A percentile compares a stretch with the other conserved stretches of the same genome.
Conservation (phyloP, 2,329 filamentous ascomycete genomes). For the Nemania bipapillata region DNA sequence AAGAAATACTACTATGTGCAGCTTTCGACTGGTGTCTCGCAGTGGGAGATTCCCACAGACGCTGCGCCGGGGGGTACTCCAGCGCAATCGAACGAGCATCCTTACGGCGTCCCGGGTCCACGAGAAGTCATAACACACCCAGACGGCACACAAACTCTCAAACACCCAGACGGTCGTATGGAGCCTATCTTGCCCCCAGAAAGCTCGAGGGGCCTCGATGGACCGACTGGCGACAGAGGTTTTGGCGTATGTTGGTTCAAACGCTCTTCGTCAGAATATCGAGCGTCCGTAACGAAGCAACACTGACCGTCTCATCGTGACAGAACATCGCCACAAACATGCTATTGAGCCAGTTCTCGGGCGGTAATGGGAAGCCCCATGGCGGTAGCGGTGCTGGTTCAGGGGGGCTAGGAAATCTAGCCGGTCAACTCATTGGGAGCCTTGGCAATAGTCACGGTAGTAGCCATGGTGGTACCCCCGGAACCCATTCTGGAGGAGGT, state of each 20-base stretch:
- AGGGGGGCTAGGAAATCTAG: slow-evolving; percentile 59
- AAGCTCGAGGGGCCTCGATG: slow-evolving; percentile 61
- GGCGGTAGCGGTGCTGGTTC: slow-evolving; percentile 51
- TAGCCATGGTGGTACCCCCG: slow-evolving; percentile 45
- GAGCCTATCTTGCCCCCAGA: slow-evolving; percentile 67
- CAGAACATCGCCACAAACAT: slow-evolving; percentile 71
- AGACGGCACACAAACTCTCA: slow-evolving; percentile 70
- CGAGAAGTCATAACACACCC: slow-evolving; percentile 69
- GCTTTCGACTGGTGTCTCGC: slow-evolving; percentile 75
- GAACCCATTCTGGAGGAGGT: slow-evolving; percentile 43
- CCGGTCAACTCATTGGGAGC: slow-evolving; percentile 57
- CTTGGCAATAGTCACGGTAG: slow-evolving; percentile 45
- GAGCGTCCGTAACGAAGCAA: slow-evolving; percentile 38
- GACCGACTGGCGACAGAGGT: slow-evolving; percentile 68
- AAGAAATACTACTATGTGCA: slow-evolving; percentile 78
- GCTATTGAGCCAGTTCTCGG: slow-evolving; percentile 59
- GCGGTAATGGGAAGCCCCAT: slow-evolving; percentile 57
- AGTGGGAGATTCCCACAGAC: slow-evolving; percentile 77
- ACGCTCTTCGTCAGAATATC: slow-evolving; percentile 24
- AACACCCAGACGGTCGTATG: slow-evolving; percentile 69
- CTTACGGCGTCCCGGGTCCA: slow-evolving; percentile 66
- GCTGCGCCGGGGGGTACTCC: slow-evolving; percentile 71
- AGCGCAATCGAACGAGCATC: slow-evolving; percentile 66
- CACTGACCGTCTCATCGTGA: slow-evolving; percentile 41
- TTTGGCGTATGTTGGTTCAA: slow-evolving; percentile 67